Percentiles rank a stretch among this genome's conserved stretches.
Conservation (phyloP, 1,284 basidiomycete genomes). For the Volvariella volvacea region DNA sequence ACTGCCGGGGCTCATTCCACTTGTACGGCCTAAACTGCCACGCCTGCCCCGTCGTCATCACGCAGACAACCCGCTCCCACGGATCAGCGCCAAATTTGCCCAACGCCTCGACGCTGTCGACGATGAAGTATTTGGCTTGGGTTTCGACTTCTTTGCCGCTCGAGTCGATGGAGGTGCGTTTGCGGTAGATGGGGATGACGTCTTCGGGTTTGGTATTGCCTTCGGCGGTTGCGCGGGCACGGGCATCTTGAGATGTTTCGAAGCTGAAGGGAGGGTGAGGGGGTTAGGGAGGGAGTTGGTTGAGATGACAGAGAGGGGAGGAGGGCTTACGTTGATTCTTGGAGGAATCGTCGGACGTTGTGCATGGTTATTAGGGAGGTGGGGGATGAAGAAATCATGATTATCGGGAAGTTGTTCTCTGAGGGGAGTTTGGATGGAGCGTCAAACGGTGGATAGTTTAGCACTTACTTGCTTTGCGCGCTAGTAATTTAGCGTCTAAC, state of each 20-base stretch:
- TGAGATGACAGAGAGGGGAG: no score
- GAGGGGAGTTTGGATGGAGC: slow-evolving; percentile 6
- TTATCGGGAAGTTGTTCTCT: slow-evolving; percentile 82
- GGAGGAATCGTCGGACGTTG: slow-evolving; percentile 91
- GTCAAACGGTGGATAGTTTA: not conserved
- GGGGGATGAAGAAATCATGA: slow-evolving; percentile 93
- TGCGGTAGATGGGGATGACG: slow-evolving; percentile 77
- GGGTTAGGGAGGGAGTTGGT: not conserved
- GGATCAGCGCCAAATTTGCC: slow-evolving; percentile 87
- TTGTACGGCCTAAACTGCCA: slow-evolving; percentile 98
- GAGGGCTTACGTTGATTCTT: slow-evolving; percentile 83
- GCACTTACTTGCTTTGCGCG: slow-evolving; percentile 55
- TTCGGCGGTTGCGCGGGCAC: slow-evolving; percentile 57
- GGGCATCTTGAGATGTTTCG: slow-evolving; percentile 72
- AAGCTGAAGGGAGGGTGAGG: slow-evolving; percentile 42
- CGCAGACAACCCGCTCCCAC: slow-evolving; percentile 94
- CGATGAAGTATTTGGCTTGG: slow-evolving; percentile 62
- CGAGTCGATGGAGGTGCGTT: slow-evolving; percentile 56
- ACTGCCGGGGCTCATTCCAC: slow-evolving; percentile 86
- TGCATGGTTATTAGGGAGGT: slow-evolving; percentile 96
- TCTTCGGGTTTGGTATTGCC: slow-evolving; percentile 80
- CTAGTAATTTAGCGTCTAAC: slow-evolving; percentile 46
- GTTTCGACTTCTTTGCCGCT: slow-evolving; percentile 37
- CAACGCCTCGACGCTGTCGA: slow-evolving; percentile 90
- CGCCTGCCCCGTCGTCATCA: slow-evolving; percentile 94